Conservation (phyloP, 208 protist species). For the Histomonas meleagridis region DNA sequence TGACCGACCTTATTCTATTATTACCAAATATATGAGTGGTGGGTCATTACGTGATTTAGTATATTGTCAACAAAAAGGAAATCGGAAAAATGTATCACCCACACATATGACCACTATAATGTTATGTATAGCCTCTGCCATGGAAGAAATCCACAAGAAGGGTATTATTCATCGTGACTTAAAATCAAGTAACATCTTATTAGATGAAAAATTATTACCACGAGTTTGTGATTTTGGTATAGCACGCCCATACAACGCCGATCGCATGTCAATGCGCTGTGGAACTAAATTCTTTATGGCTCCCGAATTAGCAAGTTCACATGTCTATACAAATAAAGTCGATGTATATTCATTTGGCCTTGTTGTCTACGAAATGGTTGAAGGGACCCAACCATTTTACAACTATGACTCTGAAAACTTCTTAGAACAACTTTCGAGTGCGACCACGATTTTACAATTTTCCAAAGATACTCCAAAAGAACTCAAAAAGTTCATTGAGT, state of each 20-base stretch:
- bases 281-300: not conserved
- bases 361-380: not conserved
- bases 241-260: not conserved
- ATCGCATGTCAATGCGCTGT: not conserved
- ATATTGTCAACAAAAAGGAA: not conserved
- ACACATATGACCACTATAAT: not conserved
- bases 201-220: not conserved
- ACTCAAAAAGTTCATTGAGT: not conserved
- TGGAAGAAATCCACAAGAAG: not conserved
- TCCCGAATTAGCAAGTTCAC: not conserved
- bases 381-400: not conserved
- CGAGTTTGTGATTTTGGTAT: conserved; percentile 26
- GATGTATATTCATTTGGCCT: not conserved
- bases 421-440: not conserved
- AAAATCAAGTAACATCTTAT: not conserved
- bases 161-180: conserved; percentile 24
- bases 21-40: conserved; percentile 64
- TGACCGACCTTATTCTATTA: not conserved
- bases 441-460: not conserved
- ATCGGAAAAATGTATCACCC: not conserved
- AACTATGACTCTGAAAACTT: not conserved
- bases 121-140: not conserved
- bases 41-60: conserved; percentile 52
- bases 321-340: not conserved
- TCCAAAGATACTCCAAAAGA: not conserved